Percentiles rank a stretch among this genome's conserved stretches.
Conservation (phyloP, 2,329 filamentous ascomycete genomes). For the Plectosphaerella plurivora region DNA sequence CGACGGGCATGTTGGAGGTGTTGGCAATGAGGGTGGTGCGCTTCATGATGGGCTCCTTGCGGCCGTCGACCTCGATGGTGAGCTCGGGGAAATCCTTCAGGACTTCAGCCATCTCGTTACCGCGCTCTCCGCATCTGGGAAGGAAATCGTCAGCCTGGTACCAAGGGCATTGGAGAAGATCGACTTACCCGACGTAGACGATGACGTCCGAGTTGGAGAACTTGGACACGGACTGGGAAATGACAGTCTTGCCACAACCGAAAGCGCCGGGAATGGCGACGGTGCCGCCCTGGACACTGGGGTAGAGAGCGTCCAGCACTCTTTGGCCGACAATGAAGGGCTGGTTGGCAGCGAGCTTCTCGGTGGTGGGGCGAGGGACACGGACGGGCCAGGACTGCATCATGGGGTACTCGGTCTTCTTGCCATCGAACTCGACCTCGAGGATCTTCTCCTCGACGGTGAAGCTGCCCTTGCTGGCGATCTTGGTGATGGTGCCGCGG, state of each 20-base stretch:
- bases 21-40: conserved; percentile 97
- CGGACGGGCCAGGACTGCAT: conserved; percentile 99
- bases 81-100: conserved; percentile 99
- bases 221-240: conserved; percentile 96
- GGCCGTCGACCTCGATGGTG: conserved; percentile 87
- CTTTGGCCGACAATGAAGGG: conserved; percentile 96
- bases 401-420: conserved; percentile 92
- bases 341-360: conserved; percentile 84
- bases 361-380: conserved; percentile 85
- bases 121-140: conserved; percentile 67
- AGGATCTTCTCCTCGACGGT: conserved; percentile 92
- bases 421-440: conserved; percentile 95
- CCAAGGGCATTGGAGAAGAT: conserved; percentile 28
- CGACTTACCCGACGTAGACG: conserved; percentile 73
- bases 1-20: conserved; percentile 99
- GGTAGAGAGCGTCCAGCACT: conserved; percentile 94
- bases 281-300: conserved; percentile 92
- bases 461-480: conserved; percentile 85
- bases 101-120: conserved; percentile 99
- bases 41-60: conserved; percentile 99
- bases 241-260: conserved; percentile 98
- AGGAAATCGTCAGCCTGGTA: not conserved
- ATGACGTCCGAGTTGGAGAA: conserved; percentile 99
- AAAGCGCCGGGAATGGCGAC: conserved; percentile 98
- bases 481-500: conserved; percentile 85